Evolutionary conservation across 805 yeast genomes (phyloP), one percentile per base, ranked within the genome.

Genomic region (Kuraishia ogatae): DNA sequence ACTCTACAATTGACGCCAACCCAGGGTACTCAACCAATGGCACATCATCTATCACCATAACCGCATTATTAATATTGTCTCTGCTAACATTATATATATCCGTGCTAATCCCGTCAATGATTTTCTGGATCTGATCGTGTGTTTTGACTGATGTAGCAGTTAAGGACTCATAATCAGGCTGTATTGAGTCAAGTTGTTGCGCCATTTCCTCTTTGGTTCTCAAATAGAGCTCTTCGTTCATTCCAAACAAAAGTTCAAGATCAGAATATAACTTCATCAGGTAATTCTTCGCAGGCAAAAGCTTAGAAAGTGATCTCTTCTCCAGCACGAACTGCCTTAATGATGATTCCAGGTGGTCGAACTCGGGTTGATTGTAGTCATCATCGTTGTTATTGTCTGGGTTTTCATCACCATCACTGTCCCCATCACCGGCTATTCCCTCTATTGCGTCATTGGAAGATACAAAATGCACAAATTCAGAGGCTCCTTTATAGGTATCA

Each of bases 391-490:
- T 61, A 29, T 64, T 67, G 20, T 64, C 66, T 49, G 60, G 65
- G 53, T 69, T 73, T 55, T 68, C 74, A 19, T 62, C 72, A 54
- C 63, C 77, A 22, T 63, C 74, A 21, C 64, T 74, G 52, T 59
- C 74, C 2, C 66, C 72, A 21, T 65, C 74, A 29, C 66, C 75
- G 1, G 77, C 76, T 1, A 66, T 48, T 2, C 62, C 61, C 11
- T 67, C 68, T 21, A 77, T 69, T 7, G 78, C 76, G 2, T 79
- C 77, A 21, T 77, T 73, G 0, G 93, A 83, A 26, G 93, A 83
- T 5, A 94, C 89, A 70, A 94, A 94, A 68, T 96, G 99, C 7
- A 94, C 96, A 71, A 94, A 91, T 49, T 92, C 96, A n/a, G 78
- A 72, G 0, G 97, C 82, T 61, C 87, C 89, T 66, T 93, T 91